These are phyloP conservation scores for Balansia obtecta DNA, from an alignment of 2,329 filamentous ascomycete species.

Conservation along the genomic window DNA sequence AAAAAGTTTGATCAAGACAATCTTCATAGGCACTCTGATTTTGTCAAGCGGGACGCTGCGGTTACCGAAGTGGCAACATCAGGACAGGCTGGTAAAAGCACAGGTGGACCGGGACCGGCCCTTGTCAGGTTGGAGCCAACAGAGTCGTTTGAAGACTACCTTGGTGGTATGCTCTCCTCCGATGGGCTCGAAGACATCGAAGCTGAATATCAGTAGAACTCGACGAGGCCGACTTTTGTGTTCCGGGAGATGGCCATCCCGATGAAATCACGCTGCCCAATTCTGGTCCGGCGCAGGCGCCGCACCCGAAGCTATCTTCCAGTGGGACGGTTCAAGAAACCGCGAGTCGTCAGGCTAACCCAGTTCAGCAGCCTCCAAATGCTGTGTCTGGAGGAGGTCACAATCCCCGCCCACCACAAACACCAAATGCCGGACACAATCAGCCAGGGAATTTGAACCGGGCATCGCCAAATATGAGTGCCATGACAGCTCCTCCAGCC, in stretches of 20 bases:
- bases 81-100: conserved; percentile 1
- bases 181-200: conserved; percentile 24
- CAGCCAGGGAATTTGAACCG: conserved; percentile 8
- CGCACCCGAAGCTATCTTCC: conserved; percentile 9
- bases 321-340: conserved; percentile 13
- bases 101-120: conserved; percentile 3
- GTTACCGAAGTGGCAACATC: conserved; percentile 12
- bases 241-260: conserved; percentile 56
- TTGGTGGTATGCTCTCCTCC: conserved; percentile 33
- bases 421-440: conserved; percentile 18
- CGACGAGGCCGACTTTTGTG: conserved; percentile 65
- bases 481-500: conserved; percentile 34
- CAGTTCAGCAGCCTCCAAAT: conserved; percentile 4
- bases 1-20: conserved; percentile 68
- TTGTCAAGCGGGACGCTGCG: conserved; percentile 44
- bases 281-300: conserved; percentile 12
- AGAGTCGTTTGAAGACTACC: conserved; percentile 39
- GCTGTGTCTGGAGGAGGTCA: conserved; percentile 10
- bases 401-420: conserved; percentile 17
- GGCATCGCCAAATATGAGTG: conserved; percentile 12
- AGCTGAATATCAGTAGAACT: conserved; percentile 43
- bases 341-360: not conserved
- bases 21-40: conserved; percentile 72
- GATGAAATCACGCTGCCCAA: conserved; percentile 57
- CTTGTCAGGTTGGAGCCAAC: conserved; percentile 18